phyloP scores from a whole-genome alignment of 495 filamentous ascomycete genomes.

The Annulohypoxylon stygium region DNA sequence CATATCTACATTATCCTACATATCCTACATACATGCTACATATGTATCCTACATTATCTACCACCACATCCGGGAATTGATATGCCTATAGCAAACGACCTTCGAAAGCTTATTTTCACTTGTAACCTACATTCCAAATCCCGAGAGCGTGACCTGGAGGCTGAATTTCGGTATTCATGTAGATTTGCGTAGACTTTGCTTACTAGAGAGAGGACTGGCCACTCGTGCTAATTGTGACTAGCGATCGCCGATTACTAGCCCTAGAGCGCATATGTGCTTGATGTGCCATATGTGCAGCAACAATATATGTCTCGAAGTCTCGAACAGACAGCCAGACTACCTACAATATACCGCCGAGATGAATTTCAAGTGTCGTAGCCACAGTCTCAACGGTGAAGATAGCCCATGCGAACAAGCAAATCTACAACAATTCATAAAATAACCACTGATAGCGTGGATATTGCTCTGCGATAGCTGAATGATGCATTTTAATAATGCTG shows the following conservation, averaged over 20 bases:
- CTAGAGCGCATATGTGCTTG: not conserved
- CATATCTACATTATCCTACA: constrained; percentile 10
- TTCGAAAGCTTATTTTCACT: constrained; percentile 40
- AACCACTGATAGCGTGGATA: not conserved
- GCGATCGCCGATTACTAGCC: constrained; percentile 46
- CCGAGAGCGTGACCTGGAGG: constrained; percentile 23
- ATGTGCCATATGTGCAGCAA: constrained; percentile 25
- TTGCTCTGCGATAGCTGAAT: constrained; percentile 1
- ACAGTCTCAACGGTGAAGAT: constrained; percentile 14
- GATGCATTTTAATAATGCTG: not conserved
- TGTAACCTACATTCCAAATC: constrained; percentile 32
- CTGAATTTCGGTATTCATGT: constrained; percentile 20
- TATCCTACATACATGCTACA: not conserved
- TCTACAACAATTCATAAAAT: not conserved
- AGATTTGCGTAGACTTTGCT: constrained; percentile 22
- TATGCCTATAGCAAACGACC: constrained; percentile 30
- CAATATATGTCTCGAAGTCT: constrained; percentile 35
- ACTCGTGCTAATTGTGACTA: constrained; percentile 23
- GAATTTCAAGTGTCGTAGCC: constrained; percentile 24
- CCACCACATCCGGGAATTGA: constrained; percentile 36
- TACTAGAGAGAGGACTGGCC: constrained; percentile 35
- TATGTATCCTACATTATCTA: not conserved
- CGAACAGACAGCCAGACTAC: constrained; percentile 8
- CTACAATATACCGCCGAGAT: constrained; percentile 10
- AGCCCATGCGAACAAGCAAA: not conserved